Evolutionary conservation across 179 eudicot genomes (phyloP).

Genomic region (Drosera spatulata): DNA sequence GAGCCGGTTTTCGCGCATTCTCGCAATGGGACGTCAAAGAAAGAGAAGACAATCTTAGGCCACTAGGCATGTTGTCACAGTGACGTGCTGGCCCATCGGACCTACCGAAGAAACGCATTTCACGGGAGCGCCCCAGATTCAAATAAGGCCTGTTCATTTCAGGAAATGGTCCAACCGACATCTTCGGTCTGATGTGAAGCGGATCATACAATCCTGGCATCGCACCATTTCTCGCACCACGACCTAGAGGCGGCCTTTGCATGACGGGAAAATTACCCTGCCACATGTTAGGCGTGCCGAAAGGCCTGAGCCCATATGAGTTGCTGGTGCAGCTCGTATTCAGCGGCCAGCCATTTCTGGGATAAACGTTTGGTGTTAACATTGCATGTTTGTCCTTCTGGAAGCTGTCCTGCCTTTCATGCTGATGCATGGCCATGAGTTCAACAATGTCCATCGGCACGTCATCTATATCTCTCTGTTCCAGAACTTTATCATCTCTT

Average conservation of each 20-base stretch:
- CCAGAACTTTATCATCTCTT: slow-evolving; percentile 6
- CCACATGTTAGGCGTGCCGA: neutral
- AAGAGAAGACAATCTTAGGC: slow-evolving; percentile 1
- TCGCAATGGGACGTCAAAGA: neutral
- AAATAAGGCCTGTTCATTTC: neutral
- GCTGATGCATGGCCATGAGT: slow-evolving; percentile 12
- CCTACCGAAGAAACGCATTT: neutral
- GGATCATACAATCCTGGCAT: neutral
- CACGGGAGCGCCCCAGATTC: slow-evolving; percentile 1
- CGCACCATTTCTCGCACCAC: neutral
- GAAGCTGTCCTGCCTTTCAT: slow-evolving; percentile 4
- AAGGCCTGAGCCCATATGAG: neutral
- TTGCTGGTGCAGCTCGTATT: neutral
- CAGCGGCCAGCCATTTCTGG: neutral
- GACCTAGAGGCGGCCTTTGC: slow-evolving; percentile 3
- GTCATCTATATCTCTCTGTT: slow-evolving; percentile 8
- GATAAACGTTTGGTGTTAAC: neutral
- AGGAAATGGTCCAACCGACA: neutral
- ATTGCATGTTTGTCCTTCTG: neutral
- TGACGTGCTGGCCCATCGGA: slow-evolving; percentile 2
- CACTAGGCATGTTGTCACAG: slow-evolving; percentile 3
- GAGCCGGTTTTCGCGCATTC: neutral
- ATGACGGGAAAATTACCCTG: neutral
- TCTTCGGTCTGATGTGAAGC: slow-evolving; percentile 1
- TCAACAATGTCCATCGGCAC: slow-evolving; percentile 12